Evolutionary conservation across 441 rosid genomes (phyloP), one percentile per base, ranked within the genome.

Genomic region (Manihot esculenta): DNA sequence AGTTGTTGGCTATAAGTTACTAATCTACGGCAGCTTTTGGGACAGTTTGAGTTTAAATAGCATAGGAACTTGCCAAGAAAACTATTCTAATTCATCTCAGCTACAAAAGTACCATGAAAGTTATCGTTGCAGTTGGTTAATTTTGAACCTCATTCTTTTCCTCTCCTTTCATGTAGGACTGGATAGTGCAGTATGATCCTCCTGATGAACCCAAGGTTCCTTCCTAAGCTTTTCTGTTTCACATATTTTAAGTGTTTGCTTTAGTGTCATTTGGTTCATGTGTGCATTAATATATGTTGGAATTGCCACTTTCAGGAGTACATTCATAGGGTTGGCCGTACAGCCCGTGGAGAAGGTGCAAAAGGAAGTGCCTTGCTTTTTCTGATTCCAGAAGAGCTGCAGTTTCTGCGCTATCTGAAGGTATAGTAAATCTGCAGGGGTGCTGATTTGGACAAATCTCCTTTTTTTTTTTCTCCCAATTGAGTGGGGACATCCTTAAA

Each of bases 321-420:
- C 78, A 90, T 95, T 71, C 99, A 95, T 69, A 86, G 98, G 82
- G 98, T 95, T 77, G 99, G 99, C 76, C 96, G 97, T 76, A 95
- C 98, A 69, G 98, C 99, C 13, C 97, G 97, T 77, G 98, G 99
- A 35, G 98, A 95, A 89, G 99, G 97, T 77, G 93, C 87, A 76
- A 89, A 85, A 79, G 99, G 99, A 79, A 96, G 90, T 74, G 98
- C 99, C 5, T 72, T 96, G 70, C 95, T 96, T 67, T 88, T 93
- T 79, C 74, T 96, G 75, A 96, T 91, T 71, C 97, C 98, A 47
- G 98, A 96, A 71, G 99, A 96, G 87, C 78, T 90, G 64, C 95
- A 87, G 70, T 95, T 93, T 82, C 81, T 95, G 77, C 91, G 84
- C 15, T 91, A 95, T 78, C 88, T 95, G 33, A 93, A 93, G 97